Percentiles rank a stretch among this genome's conserved stretches.
phyloP scores from a whole-genome alignment of 495 filamentous ascomycete genomes.

The Talaromyces wortmannii region DNA sequence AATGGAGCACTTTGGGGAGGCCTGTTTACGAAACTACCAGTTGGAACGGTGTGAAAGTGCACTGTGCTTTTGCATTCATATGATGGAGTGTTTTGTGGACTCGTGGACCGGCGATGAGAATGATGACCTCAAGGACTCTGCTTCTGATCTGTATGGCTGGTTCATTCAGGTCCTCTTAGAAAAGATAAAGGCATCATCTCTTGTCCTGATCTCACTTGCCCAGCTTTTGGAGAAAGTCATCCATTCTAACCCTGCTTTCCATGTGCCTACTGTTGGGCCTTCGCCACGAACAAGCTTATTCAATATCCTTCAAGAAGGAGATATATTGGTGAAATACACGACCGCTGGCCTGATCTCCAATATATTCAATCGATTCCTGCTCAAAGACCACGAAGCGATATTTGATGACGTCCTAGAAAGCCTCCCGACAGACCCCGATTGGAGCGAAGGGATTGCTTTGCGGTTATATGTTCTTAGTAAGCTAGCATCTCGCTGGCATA shows the following conservation, averaged over 20 bases:
- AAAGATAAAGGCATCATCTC: conserved; percentile 57
- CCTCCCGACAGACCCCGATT: conserved; percentile 64
- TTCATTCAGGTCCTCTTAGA: conserved; percentile 59
- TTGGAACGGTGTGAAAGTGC: conserved; percentile 74
- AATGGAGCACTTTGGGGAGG: conserved; percentile 48
- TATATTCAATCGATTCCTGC: conserved; percentile 70
- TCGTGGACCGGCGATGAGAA: conserved; percentile 53
- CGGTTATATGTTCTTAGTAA: conserved; percentile 68
- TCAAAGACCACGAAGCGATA: conserved; percentile 74
- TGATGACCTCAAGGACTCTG: conserved; percentile 52
- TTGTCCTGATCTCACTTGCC: conserved; percentile 58
- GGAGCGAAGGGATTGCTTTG: conserved; percentile 77
- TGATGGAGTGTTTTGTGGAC: conserved; percentile 57
- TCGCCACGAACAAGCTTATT: conserved; percentile 74
- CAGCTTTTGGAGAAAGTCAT: conserved; percentile 62
- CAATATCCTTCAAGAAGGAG: conserved; percentile 55
- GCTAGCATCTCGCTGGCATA: conserved; percentile 75
- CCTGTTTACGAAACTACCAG: conserved; percentile 54
- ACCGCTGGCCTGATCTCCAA: conserved; percentile 61
- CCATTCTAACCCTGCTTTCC: conserved; percentile 56
- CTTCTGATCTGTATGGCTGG: conserved; percentile 72
- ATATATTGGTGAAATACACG: conserved; percentile 68
- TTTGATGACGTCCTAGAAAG: conserved; percentile 68
- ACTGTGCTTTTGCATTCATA: conserved; percentile 58
- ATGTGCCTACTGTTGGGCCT: conserved; percentile 42